A percentile compares a stretch with the other conserved stretches of the same genome.
Conservation (phyloP, 768 basidiomycete species). For the Asterophora lycoperdoides region DNA sequence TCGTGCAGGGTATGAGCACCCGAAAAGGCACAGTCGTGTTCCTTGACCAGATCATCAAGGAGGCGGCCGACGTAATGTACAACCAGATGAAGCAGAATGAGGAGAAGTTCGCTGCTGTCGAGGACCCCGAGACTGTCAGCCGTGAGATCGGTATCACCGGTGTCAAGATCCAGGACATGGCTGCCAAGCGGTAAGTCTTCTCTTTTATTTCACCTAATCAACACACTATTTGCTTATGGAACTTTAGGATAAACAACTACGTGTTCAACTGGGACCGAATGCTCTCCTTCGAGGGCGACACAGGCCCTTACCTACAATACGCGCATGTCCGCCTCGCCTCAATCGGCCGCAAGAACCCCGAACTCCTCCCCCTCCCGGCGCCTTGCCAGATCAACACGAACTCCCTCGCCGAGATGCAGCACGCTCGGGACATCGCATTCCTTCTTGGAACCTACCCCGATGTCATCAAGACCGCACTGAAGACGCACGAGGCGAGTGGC, state of each 20-base stretch:
- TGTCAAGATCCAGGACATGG: conserved; percentile 98
- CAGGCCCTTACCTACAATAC: conserved; percentile 94
- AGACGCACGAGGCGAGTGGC: conserved; percentile 83
- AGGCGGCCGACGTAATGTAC: conserved; percentile 87
- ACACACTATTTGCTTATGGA: neutral
- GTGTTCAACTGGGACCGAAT: conserved; percentile 92
- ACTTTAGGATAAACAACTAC: conserved; percentile 86
- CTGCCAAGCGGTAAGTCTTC: conserved; percentile 72
- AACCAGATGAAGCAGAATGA: conserved; percentile 95
- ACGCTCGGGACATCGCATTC: conserved; percentile 81
- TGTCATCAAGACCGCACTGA: conserved; percentile 80
- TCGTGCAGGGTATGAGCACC: conserved; percentile 95
- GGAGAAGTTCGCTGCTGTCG: conserved; percentile 85
- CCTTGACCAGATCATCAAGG: conserved; percentile 87
- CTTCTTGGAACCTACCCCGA: conserved; percentile 91
- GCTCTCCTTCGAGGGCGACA: conserved; percentile 95
- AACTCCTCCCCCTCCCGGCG: conserved; percentile 72
- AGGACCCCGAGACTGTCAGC: conserved; percentile 77
- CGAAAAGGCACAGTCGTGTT: conserved; percentile 93
- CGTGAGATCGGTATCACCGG: conserved; percentile 90
- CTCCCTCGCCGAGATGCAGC: conserved; percentile 60
- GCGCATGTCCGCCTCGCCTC: conserved; percentile 92
- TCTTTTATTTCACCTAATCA: conserved; percentile 4
- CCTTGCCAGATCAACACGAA: conserved; percentile 64
- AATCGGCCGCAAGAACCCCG: conserved; percentile 87